Base-by-base conservation (phyloP, 495 filamentous ascomycete species). In the Aspergillus haitiensis region DNA sequence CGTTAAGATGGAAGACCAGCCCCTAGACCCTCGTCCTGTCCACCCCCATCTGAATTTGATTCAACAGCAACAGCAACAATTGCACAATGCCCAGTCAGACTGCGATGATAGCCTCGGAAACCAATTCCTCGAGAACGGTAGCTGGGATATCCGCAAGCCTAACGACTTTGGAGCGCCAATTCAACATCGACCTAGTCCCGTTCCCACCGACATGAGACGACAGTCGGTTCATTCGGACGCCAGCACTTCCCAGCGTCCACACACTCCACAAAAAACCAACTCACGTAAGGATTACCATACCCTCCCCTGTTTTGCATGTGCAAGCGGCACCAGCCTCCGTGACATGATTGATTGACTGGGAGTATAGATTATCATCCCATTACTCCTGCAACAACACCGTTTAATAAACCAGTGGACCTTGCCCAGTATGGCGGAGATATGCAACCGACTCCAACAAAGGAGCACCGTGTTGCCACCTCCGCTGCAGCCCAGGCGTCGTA, bases 181-280 rank as follows among this genome's bases (percentile, higher is more conserved):
- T 48, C 60, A 61, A 51, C 63, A 63, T 15, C 67, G 67, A 37
- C 42, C 67, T 27, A 66, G 64, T 46, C 52, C 62, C 16, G 64
- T 69, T 51, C 49, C 62, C 35, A 52, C 61, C 33, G 53, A 70
- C 33, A 68, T 74, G 63, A 67, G 77, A 33, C 70, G 69, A 52
- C 61, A 74, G 52, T 75, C 75, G 62, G 65, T 74, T 64, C 74
- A 77, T 61, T 74, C 74, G 56, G 73, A 77, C 63, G 58, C 59
- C 48, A 64, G 66, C 39, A 68, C 66, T 15, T 65, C 67, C 36
- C 78, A 80, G 59, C 78, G 79, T 62, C 84, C 85, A 40, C 72
- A 78, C 60, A 90, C 85, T 33, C 87, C 84, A 63, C 78, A 72
- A 44, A 83, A 85, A 64, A 80, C 78, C 69, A 75, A 68, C 55